Evolutionary conservation across 1,284 basidiomycete species (phyloP).

Genomic region (Ceratobasidium sp.): DNA sequence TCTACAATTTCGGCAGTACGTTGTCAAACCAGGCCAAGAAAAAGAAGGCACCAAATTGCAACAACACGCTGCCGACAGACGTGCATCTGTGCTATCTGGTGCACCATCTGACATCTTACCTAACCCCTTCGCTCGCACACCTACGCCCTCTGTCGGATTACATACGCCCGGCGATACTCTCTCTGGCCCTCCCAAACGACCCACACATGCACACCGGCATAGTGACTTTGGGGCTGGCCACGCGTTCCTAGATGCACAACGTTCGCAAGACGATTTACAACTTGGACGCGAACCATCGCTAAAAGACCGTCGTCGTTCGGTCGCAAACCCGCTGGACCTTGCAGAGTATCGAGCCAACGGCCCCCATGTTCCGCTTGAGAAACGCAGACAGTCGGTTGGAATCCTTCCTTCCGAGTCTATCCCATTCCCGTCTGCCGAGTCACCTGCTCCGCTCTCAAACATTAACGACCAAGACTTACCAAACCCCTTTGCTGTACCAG

Average conservation of each 20-base stretch:
- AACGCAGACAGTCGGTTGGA: slow-evolving; percentile 31
- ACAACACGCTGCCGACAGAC: slow-evolving; percentile 19
- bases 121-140: slow-evolving; percentile 44
- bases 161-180: not conserved
- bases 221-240: slow-evolving; percentile 54
- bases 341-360: slow-evolving; percentile 32
- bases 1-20: slow-evolving; percentile 34
- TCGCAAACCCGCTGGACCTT: slow-evolving; percentile 30
- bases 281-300: not conserved
- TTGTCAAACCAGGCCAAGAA: slow-evolving; percentile 33
- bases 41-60: not conserved
- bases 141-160: slow-evolving; percentile 26
- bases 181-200: slow-evolving; percentile 10
- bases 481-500: slow-evolving; percentile 45
- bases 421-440: slow-evolving; percentile 34
- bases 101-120: slow-evolving; percentile 51
- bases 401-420: slow-evolving; percentile 37
- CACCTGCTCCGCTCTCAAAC: slow-evolving; percentile 18
- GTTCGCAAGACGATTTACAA: slow-evolving; percentile 11
- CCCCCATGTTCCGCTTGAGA: slow-evolving; percentile 29
- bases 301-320: slow-evolving; percentile 32
- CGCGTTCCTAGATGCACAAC: slow-evolving; percentile 56
- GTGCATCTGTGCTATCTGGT: slow-evolving; percentile 24
- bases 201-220: slow-evolving; percentile 15
- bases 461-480: slow-evolving; percentile 36